These are phyloP conservation scores for Fusarium sp. DNA, from an alignment of 2,329 filamentous ascomycete genomes.

Conservation along the genomic window DNA sequence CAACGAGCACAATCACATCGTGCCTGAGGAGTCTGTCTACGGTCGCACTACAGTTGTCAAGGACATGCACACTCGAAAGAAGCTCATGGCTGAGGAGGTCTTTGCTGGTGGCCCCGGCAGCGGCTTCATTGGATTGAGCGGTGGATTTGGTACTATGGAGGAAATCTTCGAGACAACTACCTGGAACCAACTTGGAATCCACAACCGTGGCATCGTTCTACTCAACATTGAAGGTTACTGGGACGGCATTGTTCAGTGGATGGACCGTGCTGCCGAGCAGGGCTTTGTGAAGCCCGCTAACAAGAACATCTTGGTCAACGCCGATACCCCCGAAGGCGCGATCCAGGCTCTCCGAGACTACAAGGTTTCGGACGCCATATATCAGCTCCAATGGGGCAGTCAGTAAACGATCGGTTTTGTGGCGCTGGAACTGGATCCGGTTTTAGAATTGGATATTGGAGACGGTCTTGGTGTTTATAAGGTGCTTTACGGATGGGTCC, in stretches of 20 bases:
- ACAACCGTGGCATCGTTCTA: slow-evolving; percentile 81
- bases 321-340: slow-evolving; percentile 77
- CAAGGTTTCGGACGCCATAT: slow-evolving; percentile 77
- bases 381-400: slow-evolving; percentile 84
- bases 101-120: slow-evolving; percentile 82
- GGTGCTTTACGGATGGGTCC: slow-evolving; percentile 24
- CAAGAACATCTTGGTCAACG: slow-evolving; percentile 82
- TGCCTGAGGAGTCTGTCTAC: slow-evolving; percentile 75
- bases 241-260: slow-evolving; percentile 87
- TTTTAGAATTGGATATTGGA: slow-evolving; percentile 17
- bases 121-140: slow-evolving; percentile 89
- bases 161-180: slow-evolving; percentile 92
- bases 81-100: slow-evolving; percentile 91
- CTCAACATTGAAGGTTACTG: slow-evolving; percentile 93
- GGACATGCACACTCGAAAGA: slow-evolving; percentile 97
- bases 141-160: slow-evolving; percentile 95
- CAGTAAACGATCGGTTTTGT: slow-evolving; percentile 58
- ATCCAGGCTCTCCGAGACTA: slow-evolving; percentile 79
- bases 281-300: slow-evolving; percentile 82
- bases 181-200: slow-evolving; percentile 98
- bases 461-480: slow-evolving; percentile 36
- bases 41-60: slow-evolving; percentile 88
- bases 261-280: slow-evolving; percentile 77
- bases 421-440: slow-evolving; percentile 24
- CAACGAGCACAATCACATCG: slow-evolving; percentile 62